Evolutionary conservation across 73 alveolate genomes (phyloP).

Genomic region (Paramecium pentaurelia): DNA sequence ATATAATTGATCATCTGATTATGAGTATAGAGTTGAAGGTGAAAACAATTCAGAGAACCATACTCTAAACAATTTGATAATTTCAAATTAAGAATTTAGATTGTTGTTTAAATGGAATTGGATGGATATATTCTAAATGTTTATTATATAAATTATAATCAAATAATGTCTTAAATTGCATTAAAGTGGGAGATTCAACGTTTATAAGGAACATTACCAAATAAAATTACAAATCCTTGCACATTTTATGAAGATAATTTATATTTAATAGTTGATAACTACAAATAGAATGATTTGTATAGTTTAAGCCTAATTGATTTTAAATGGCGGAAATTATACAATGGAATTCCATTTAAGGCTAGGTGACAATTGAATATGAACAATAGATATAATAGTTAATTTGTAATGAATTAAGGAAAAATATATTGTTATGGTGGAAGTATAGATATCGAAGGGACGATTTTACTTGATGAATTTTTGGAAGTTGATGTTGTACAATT

Average conservation of each 20-base stretch:
- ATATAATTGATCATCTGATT: background rate
- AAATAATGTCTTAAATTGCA: background rate
- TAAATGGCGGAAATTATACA: background rate
- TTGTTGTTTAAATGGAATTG: background rate
- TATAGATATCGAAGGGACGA: constrained; percentile 8
- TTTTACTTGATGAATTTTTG: background rate
- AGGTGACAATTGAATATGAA: background rate
- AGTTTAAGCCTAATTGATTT: background rate
- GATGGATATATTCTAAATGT: background rate
- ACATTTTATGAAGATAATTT: background rate
- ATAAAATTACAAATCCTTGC: background rate
- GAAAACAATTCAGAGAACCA: background rate
- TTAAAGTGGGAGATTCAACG: constrained; percentile 16
- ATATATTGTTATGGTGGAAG: constrained; percentile 45
- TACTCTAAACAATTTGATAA: background rate
- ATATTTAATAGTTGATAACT: constrained; percentile 22
- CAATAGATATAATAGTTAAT: background rate
- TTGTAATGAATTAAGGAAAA: constrained; percentile 21
- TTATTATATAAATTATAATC: background rate
- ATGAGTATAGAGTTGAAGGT: background rate
- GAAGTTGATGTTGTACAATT: constrained; percentile 8
- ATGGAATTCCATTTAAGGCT: constrained; percentile 30
- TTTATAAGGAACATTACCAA: background rate
- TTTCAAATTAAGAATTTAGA: background rate
- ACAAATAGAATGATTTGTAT: constrained; percentile 13